These are phyloP conservation scores for Pelargonium australe DNA, from an alignment of 441 rosid genomes.

Conservation along the genomic window DNA sequence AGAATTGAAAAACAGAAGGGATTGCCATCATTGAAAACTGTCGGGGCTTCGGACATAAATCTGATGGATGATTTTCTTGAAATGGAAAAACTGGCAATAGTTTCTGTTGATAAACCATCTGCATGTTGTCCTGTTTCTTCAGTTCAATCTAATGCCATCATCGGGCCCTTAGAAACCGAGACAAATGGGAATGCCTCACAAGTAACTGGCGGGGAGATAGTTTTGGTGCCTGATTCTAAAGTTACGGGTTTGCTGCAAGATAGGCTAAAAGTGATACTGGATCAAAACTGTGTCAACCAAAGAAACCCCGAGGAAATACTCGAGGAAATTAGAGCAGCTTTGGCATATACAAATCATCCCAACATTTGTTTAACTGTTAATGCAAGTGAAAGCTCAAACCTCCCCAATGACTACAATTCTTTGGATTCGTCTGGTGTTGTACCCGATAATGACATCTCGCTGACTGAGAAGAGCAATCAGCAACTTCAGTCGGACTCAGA, in stretches of 20 bases:
- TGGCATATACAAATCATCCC: conserved; percentile 42
- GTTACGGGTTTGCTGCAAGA: conserved; percentile 63
- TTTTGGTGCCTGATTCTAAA: conserved; percentile 21
- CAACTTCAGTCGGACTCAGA: conserved; percentile 34
- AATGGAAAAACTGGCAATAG: conserved; percentile 77
- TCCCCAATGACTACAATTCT: conserved; percentile 18
- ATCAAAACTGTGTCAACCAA: conserved; percentile 52
- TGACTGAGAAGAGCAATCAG: conserved; percentile 20
- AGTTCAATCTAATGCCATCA: conserved; percentile 24
- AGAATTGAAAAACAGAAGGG: conserved; percentile 42
- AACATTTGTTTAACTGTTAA: conserved; percentile 19
- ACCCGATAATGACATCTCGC: conserved; percentile 19
- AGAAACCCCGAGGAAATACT: conserved; percentile 42
- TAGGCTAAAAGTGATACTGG: conserved; percentile 57
- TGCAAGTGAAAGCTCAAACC: conserved; percentile 16
- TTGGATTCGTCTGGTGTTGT: conserved; percentile 22
- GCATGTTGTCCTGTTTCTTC: conserved; percentile 35
- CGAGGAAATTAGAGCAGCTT: conserved; percentile 57
- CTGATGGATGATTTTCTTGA: conserved; percentile 79
- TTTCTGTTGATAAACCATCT: conserved; percentile 36
- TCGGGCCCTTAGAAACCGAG: conserved; percentile 25
- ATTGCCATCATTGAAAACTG: conserved; percentile 31
- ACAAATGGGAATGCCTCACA: conserved; percentile 29
- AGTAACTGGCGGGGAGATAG: conserved; percentile 17
- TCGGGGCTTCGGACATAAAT: conserved; percentile 53